Evolutionary conservation across 805 yeast genomes (phyloP).

Genomic region (Nakazawaea siamensis): DNA sequence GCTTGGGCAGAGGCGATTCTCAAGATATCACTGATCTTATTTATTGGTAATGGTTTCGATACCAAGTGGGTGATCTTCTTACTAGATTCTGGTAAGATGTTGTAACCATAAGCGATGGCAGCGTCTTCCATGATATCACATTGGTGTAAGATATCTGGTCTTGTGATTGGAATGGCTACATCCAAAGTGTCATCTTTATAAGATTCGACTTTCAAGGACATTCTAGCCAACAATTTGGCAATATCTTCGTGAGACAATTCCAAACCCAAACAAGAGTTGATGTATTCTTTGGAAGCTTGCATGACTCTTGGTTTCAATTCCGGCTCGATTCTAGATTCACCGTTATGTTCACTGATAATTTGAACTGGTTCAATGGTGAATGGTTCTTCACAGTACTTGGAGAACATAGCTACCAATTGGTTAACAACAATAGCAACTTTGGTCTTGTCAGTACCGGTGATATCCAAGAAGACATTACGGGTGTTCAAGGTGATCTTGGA

Average conservation of each 20-base stretch:
- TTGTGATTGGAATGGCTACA: slow-evolving; percentile 81
- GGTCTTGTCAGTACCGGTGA: slow-evolving; percentile 92
- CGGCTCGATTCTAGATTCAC: slow-evolving; percentile 71
- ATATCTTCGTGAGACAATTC: slow-evolving; percentile 62
- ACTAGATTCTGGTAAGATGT: slow-evolving; percentile 71
- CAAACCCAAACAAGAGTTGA: slow-evolving; percentile 91
- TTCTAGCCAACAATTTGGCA: slow-evolving; percentile 57
- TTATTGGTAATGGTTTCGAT: slow-evolving; percentile 84
- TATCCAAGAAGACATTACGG: slow-evolving; percentile 82
- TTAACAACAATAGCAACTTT: slow-evolving; percentile 90
- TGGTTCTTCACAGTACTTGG: slow-evolving; percentile 73
- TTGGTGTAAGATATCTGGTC: slow-evolving; percentile 93
- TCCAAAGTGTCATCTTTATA: slow-evolving; percentile 41
- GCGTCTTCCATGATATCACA: slow-evolving; percentile 99
- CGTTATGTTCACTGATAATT: slow-evolving; percentile 74
- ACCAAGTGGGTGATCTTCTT: slow-evolving; percentile 74
- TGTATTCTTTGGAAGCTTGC: slow-evolving; percentile 72
- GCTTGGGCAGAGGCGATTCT: slow-evolving; percentile 89
- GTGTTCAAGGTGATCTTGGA: slow-evolving; percentile 84
- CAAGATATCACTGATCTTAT: slow-evolving; percentile 83
- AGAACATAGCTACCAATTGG: slow-evolving; percentile 92
- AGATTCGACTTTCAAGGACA: slow-evolving; percentile 68
- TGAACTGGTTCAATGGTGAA: slow-evolving; percentile 88
- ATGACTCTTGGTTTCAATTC: slow-evolving; percentile 57
- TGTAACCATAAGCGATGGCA: slow-evolving; percentile 92